Percentiles rank a stretch among this genome's conserved stretches.
These are phyloP conservation scores for Saturnispora halmiae DNA, from an alignment of 805 yeast species.

Conservation along the genomic window DNA sequence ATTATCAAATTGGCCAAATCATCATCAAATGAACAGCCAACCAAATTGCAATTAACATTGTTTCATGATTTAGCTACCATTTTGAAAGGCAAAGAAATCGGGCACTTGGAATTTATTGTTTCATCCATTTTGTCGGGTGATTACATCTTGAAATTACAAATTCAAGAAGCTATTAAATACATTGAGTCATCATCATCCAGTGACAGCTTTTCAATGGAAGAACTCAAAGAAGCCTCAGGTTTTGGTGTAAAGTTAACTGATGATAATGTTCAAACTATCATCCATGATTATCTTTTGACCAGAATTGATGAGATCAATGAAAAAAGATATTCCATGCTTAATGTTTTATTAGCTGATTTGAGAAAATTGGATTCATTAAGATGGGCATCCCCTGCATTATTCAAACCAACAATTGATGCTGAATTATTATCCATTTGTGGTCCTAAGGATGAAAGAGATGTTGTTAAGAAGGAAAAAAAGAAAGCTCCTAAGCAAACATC, in stretches of 20 bases:
- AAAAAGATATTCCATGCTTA: conserved; percentile 75
- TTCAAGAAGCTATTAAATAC: conserved; percentile 73
- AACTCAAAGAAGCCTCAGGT: conserved; percentile 61
- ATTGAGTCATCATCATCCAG: conserved; percentile 37
- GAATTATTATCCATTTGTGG: conserved; percentile 68
- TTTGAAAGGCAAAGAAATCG: conserved; percentile 48
- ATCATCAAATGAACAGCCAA: conserved; percentile 22
- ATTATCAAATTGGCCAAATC: conserved; percentile 38
- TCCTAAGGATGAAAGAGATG: conserved; percentile 94
- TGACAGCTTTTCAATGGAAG: conserved; percentile 39
- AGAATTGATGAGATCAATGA: conserved; percentile 51
- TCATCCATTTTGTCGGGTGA: conserved; percentile 56
- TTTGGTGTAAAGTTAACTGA: conserved; percentile 69
- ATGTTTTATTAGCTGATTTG: conserved; percentile 66
- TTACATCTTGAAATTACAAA: conserved; percentile 60
- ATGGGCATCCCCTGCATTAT: conserved; percentile 85
- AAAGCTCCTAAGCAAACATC: conserved; percentile 28
- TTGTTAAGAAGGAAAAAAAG: conserved; percentile 67
- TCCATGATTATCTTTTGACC: conserved; percentile 48
- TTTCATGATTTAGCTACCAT: conserved; percentile 73
- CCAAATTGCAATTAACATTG: conserved; percentile 53
- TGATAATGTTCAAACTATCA: conserved; percentile 51
- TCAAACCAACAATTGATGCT: conserved; percentile 82
- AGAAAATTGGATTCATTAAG: conserved; percentile 67
- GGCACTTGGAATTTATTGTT: conserved; percentile 44